Evolutionary conservation across 129 eudicot genomes (phyloP).

Genomic region (Apium graveolens): DNA sequence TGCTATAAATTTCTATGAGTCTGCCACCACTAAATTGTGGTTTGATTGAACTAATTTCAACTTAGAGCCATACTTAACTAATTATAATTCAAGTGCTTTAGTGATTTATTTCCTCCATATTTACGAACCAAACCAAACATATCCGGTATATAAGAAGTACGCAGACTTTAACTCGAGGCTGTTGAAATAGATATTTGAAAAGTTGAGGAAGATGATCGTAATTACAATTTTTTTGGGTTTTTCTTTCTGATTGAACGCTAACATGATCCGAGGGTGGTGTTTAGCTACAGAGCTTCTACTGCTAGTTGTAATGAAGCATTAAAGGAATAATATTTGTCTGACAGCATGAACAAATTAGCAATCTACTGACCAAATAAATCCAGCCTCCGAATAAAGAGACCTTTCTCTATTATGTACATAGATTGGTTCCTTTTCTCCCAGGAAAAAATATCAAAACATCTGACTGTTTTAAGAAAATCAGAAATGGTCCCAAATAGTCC

Average conservation of each 20-base stretch:
- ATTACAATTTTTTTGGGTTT: not conserved
- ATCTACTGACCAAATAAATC: not conserved
- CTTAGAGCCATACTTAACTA: not conserved
- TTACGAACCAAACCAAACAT: not conserved
- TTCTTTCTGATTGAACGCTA: not conserved
- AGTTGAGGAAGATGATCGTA: not conserved
- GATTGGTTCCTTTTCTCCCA: not conserved
- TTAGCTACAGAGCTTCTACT: not conserved
- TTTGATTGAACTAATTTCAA: no score
- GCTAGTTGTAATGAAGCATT: not conserved
- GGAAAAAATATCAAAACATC: constrained; percentile 1
- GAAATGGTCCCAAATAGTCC: constrained; percentile 9
- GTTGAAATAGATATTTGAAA: not conserved
- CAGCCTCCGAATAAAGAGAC: not conserved
- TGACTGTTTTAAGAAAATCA: not conserved
- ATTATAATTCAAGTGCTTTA: no score
- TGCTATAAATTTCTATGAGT: not conserved
- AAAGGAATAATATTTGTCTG: not conserved
- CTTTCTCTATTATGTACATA: constrained; percentile 4
- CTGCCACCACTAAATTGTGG: not conserved
- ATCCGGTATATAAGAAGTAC: not conserved
- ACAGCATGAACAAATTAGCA: not conserved
- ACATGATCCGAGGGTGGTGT: not conserved
- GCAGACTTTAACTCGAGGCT: not conserved
- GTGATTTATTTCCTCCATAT: no score